Evolutionary conservation across 306 rosid species (phyloP), one percentile per base, ranked within the genome.

Genomic region (Sechiopsis laciniata): DNA sequence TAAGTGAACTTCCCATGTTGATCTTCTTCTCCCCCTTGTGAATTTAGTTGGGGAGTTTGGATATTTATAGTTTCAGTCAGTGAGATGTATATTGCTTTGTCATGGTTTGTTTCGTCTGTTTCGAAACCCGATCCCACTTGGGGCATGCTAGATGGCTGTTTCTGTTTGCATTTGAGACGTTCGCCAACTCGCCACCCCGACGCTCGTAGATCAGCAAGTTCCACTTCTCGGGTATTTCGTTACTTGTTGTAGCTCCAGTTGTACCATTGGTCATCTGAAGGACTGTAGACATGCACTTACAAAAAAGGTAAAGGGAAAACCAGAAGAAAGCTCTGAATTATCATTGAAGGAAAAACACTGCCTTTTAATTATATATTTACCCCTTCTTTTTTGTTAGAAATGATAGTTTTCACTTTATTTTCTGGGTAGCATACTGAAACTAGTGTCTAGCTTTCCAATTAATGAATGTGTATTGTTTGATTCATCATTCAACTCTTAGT

Each of bases 51-150:
- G 90, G 82, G 80, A 73, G 67, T 78, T 79, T 59, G 75, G 63
- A 52, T 63, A 46, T 53, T 21, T 64, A 78, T 84, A 85, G 81
- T 80, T 74, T 73, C 66, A 78, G 75, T 82, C 72, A 58, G 78
- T 87, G 80, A 83, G 82, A 73, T 86, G 96, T 88, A 85, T 84
- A 88, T 88, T 85, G 77, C 81, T 82, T 80, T 75, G 62, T 72
- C 76, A 72, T 80, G 87, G 78, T 74, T 72, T 73, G 40, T 51
- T 73, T 73, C 32, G 24, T 63, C 55, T 6, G 17, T 70, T 7
- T 14, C 7, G 40, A 21, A 3, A 46, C 8, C 73, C 57, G 15
- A 22, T 46, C 11, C 55, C 56, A 13, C 58, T 48, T 50, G 14
- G 42, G 13, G 56, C 51, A 7, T 21, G 57, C 37, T 16, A 48